Percentiles rank a stretch among this genome's conserved stretches.
phyloP scores from a whole-genome alignment of 2,329 filamentous ascomycete genomes.

The Eutypella sp. region DNA sequence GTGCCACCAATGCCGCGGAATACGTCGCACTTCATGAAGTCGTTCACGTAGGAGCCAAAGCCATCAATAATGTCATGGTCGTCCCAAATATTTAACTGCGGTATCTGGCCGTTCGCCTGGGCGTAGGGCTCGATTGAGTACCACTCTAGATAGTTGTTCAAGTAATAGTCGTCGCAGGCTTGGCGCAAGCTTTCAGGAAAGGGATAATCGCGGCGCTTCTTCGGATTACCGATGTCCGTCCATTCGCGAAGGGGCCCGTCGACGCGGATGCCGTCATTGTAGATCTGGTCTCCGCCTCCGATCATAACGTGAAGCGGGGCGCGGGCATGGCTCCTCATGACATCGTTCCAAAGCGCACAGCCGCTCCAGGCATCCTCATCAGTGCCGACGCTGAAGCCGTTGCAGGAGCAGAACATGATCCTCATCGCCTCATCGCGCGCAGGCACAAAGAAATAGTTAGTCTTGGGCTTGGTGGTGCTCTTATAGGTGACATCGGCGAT shows the following conservation, averaged over 20 bases:
- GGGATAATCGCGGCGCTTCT: slow-evolving; percentile 71
- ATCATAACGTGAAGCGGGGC: slow-evolving; percentile 92
- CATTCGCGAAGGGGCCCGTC: slow-evolving; percentile 75
- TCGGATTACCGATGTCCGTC: slow-evolving; percentile 78
- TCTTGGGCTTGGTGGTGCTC: slow-evolving; percentile 48
- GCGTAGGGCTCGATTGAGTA: slow-evolving; percentile 82
- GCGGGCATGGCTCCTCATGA: slow-evolving; percentile 73
- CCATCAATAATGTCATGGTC: slow-evolving; percentile 94
- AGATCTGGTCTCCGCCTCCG: slow-evolving; percentile 92
- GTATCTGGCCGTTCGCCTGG: slow-evolving; percentile 81
- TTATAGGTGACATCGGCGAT: slow-evolving; percentile 62
- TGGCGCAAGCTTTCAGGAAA: slow-evolving; percentile 76
- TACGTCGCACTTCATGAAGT: slow-evolving; percentile 89
- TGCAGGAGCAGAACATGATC: slow-evolving; percentile 98
- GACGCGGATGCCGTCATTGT: slow-evolving; percentile 89
- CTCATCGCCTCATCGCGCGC: slow-evolving; percentile 84
- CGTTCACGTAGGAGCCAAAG: slow-evolving; percentile 87
- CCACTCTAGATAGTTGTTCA: slow-evolving; percentile 83
- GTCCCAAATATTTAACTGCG: slow-evolving; percentile 97
- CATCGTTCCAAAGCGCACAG: slow-evolving; percentile 92
- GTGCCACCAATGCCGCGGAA: slow-evolving; percentile 88
- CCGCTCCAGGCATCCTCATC: slow-evolving; percentile 76
- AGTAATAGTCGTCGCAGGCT: slow-evolving; percentile 84
- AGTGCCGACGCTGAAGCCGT: slow-evolving; percentile 84
- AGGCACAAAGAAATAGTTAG: slow-evolving; percentile 79